Base-by-base conservation (phyloP, 495 filamentous ascomycete genomes). In the Hypoxylon rickii region DNA sequence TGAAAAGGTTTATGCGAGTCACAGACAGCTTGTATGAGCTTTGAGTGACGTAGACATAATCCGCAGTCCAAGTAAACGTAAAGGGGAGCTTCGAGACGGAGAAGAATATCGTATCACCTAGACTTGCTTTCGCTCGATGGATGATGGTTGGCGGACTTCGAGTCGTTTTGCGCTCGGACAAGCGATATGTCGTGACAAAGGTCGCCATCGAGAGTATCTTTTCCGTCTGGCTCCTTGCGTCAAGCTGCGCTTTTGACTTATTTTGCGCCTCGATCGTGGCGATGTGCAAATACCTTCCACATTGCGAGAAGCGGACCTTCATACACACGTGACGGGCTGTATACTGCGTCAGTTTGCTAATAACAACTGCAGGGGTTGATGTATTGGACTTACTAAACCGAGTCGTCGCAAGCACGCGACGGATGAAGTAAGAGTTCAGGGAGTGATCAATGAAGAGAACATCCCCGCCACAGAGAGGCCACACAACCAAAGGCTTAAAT, bases 191-290 rank as follows among this genome's bases (percentile, higher is more conserved):
- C 11, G 39, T 42, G 15, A 42, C 39, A 7, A 42, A 26, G 26
- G 26, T n/a, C 7, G 39, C 19, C n/a, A 42, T 26, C 10, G 20
- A 24, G 1, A 42, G 39, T 5, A 13, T 15, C 11, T 42, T 42
- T n/a, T 26, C 12, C 20, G 3, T 42, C 10, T 15, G n/a, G n/a
- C 26, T 42, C 19, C 3, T 22, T 11, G 39, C 3, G 3, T 42
- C 15, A 8, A 22, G 8, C 12, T n/a, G 18, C 11, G 20, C 19
- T 42, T 42, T 24, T 24, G 11, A n/a, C 20, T 22, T 42, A 12
- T 42, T 18, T 26, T 42, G 39, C n/a, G 39, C 39, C 20, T 42
- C 39, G 13, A 42, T 42, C 39, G 39, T 42, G 19, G 39, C 39
- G 16, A 42, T 42, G 39, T 42, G 39, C 39, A 42, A 24, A n/a